These are phyloP conservation scores for Pythium aristosporum DNA, from an alignment of 352 stramenopile genomes.

Conservation along the genomic window DNA sequence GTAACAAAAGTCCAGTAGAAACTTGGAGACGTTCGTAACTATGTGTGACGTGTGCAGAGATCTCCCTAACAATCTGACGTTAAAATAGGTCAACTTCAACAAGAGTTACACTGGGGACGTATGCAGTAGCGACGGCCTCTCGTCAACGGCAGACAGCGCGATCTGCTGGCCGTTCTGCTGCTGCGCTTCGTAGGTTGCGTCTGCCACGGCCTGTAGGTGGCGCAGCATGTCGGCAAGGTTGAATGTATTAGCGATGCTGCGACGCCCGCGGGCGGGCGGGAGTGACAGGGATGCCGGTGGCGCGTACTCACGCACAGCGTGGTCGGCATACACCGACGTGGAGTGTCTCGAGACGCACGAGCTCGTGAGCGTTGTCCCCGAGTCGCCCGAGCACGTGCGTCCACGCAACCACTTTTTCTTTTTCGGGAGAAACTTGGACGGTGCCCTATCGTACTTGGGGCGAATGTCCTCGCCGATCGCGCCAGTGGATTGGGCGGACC, in stretches of 20 bases:
- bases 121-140: background rate
- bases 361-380: slow-evolving; percentile 14
- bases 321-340: slow-evolving; percentile 5
- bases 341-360: slow-evolving; percentile 21
- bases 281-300: background rate
- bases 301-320: background rate
- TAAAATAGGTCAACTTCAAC: background rate
- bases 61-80: background rate
- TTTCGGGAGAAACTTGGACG: slow-evolving; percentile 18
- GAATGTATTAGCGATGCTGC: slow-evolving; percentile 6
- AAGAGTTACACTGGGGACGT: background rate
- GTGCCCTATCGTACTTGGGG: slow-evolving; percentile 24
- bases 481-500: slow-evolving; percentile 9
- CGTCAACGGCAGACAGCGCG: background rate
- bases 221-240: slow-evolving; percentile 17
- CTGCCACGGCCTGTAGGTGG: slow-evolving; percentile 17
- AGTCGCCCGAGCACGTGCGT: slow-evolving; percentile 21
- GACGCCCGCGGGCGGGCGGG: background rate
- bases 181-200: slow-evolving; percentile 20
- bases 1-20: background rate
- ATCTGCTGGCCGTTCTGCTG: slow-evolving; percentile 7
- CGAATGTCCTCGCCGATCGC: slow-evolving; percentile 19
- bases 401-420: slow-evolving; percentile 9
- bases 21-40: background rate
- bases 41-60: background rate